A percentile compares a stretch with the other conserved stretches of the same genome.
These are phyloP conservation scores for Periconia digitata DNA, from an alignment of 2,329 filamentous ascomycete species.

Conservation along the genomic window DNA sequence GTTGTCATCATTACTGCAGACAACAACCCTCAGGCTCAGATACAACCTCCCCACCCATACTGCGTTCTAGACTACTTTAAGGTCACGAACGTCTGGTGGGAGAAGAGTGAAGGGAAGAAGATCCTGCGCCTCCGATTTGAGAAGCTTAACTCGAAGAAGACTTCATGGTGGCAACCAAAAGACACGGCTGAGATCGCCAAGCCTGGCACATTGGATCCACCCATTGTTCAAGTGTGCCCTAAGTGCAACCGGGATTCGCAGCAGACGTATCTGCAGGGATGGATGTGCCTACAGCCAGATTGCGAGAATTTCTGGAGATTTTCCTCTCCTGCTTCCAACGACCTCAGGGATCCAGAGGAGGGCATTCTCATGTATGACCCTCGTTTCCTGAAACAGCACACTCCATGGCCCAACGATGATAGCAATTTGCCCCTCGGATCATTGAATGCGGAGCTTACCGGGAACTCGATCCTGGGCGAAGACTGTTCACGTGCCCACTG, in stretches of 20 bases:
- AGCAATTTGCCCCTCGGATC: constrained; percentile 40
- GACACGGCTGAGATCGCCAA: constrained; percentile 26
- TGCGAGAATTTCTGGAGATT: constrained; percentile 62
- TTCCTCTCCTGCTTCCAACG: background rate
- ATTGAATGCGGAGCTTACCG: constrained; percentile 25
- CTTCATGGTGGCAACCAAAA: constrained; percentile 62
- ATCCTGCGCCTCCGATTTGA: constrained; percentile 67
- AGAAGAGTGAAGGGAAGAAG: constrained; percentile 51
- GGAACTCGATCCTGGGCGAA: constrained; percentile 44
- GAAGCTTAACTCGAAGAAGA: constrained; percentile 55
- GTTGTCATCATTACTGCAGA: constrained; percentile 57
- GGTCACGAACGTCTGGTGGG: constrained; percentile 68
- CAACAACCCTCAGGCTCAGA: constrained; percentile 52
- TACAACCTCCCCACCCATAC: constrained; percentile 59
- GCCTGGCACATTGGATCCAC: constrained; percentile 31
- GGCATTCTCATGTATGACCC: constrained; percentile 54
- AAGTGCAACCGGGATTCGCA: constrained; percentile 35
- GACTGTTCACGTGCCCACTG: constrained; percentile 58
- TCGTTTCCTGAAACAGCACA: constrained; percentile 60
- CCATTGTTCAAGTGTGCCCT: constrained; percentile 41
- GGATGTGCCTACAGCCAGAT: constrained; percentile 59
- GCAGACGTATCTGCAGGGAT: constrained; percentile 51
- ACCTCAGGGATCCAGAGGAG: constrained; percentile 29
- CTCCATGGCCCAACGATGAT: constrained; percentile 43
- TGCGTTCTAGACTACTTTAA: constrained; percentile 70